Base-by-base conservation (phyloP, 805 yeast species). In the Cyberlindnera subsufficiens region DNA sequence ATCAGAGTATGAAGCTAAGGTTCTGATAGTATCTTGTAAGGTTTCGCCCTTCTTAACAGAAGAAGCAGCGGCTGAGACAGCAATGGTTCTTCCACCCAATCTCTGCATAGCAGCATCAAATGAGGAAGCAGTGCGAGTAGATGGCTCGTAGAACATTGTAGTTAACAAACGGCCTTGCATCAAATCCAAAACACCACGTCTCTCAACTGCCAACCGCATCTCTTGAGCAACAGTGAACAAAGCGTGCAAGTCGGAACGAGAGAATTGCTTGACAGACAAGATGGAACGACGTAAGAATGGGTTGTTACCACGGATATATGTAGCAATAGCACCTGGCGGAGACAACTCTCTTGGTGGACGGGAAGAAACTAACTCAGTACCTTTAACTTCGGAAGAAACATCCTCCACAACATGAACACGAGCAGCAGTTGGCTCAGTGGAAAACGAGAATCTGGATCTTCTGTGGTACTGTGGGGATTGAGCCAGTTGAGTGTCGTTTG, bases 81-180 rank as follows among this genome's bases (percentile, higher is more conserved):
- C 77, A 53, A 95, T 86, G 54, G 89, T 96, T 67, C 96, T 80
- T 62, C 99, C 99, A 65, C 99, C 99, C 57, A 93, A 75, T 71
- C 99, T 86, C 74, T 93, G 98, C 99, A 93, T 93, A 47, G 99
- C 99, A 56, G 96, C 96, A 65, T 93, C 96, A 64, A 95, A 95
- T 1, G 98, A 93, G 18, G 97, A 81, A 16, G 95, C 80, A 30
- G 99, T 93, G 69, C 99, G 80, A 32, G 99, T 95, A 6, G 96
- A 88, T 54, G 99, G 99, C 72, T 93, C 99, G 66, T 89, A 93
- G 74, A 93, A 93, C 73, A 93, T 82, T 10, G 98, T 95, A 38
- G 96, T 87, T 59, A 93, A 74, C 43, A 93, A 80, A 58, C 95
- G 82, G 46, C 98, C 96, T 65, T 82, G 78, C 70, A 93, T 77